phyloP scores from a whole-genome alignment of 768 basidiomycete species.

The Gymnopilus junonius region DNA sequence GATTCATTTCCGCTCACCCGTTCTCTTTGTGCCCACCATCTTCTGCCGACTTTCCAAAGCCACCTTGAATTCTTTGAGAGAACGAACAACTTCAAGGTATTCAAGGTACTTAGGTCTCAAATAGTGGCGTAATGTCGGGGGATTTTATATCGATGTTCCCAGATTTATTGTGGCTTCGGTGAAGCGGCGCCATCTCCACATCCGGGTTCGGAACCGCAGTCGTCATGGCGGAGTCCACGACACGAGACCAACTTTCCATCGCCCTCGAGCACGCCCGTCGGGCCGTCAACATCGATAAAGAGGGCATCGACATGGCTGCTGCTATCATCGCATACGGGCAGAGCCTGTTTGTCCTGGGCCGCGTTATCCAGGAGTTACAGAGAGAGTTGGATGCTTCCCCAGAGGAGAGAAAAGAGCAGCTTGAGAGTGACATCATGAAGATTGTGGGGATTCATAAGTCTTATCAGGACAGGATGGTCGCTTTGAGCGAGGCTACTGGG shows the following conservation, averaged over 20 bases:
- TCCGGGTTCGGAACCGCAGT: not conserved
- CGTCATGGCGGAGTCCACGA: not conserved
- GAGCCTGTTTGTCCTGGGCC: constrained; percentile 6
- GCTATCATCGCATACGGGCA: constrained; percentile 16
- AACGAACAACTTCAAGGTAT: not conserved
- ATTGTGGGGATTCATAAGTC: constrained; percentile 12
- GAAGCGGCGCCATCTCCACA: not conserved
- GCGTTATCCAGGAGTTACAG: constrained; percentile 4
- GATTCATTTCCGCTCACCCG: not conserved
- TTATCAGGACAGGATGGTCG: constrained; percentile 12
- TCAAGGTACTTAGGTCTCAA: too few species aligned
- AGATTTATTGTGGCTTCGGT: not conserved
- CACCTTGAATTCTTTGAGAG: not conserved
- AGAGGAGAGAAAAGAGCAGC: not conserved
- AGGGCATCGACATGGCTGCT: not conserved
- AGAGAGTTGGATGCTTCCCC: not conserved
- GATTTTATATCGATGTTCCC: not conserved
- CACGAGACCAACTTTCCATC: constrained; percentile 2
- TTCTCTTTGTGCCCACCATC: not conserved
- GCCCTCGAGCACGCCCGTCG: constrained; percentile 17
- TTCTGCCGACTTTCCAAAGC: not conserved
- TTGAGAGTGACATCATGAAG: not conserved
- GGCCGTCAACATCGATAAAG: constrained; percentile 18
- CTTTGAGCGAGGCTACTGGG: constrained; percentile 8
- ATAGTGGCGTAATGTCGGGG: not conserved